Base-by-base conservation (phyloP, 352 stramenopile genomes). In the Globisporangium barbulae region DNA sequence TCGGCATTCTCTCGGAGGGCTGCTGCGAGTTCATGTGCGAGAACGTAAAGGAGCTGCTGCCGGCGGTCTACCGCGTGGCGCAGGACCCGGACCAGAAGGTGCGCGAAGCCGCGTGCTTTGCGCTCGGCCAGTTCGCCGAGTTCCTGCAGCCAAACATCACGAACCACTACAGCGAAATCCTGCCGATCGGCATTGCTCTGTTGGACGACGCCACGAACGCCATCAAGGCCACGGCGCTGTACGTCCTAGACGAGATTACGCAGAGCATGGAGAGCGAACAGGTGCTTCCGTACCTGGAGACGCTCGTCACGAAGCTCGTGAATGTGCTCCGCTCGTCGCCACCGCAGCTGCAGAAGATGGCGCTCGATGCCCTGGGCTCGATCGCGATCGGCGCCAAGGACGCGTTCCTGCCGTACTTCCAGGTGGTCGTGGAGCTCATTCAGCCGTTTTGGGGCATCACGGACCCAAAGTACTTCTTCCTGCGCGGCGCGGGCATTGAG, bases 191-290 rank as follows among this genome's bases (percentile, higher is more conserved):
- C 47, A 98, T 99, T 59, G 70, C 81, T 21, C 75, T 99, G 6
- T 75, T 99, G 12, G 96, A 99, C 63, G 97, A 99, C 75, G 75
- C 72, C 44, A 93, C 80, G 37, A 89, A 97, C 65, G 90, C 91
- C 25, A 97, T 98, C 64, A 96, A 99, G 78, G 96, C 94, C 8
- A 98, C 96, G 12, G 96, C 92, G 44, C 96, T 98, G 65, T 99
- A 99, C 71, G 96, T 99, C 13, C 83, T 99, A 48, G 97, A 99
- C 78, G 98, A 98, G 79, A 99, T 99, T 74, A 99, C 96, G 61
- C 96, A 99, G 85, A 96, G 91, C 67, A 96, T 99, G 83, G 94
- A 99, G 64, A 96, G 88, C 35, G 81, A 98, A 53, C 93, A 97
- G 61, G 90, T 99, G 37, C 73, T 94, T 54, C 97, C 96, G 22